Percentiles rank a stretch among this genome's conserved stretches.
phyloP scores from a whole-genome alignment of 73 alveolate genomes.

The Symbiodinium pilosum region DNA sequence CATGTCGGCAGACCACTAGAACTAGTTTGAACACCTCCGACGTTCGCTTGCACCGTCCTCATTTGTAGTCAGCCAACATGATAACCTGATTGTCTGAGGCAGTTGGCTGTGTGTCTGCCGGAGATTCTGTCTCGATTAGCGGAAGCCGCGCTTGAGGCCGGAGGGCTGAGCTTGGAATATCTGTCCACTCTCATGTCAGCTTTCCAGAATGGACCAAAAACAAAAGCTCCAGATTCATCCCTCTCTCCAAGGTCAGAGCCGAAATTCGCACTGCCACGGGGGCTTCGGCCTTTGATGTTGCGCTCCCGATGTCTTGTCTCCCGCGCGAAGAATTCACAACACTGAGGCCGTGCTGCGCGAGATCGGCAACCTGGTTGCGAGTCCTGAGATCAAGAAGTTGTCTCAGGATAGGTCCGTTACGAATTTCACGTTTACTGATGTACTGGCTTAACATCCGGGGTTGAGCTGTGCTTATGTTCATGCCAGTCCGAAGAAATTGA shows the following conservation, averaged over 20 bases:
- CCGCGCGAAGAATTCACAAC: not conserved
- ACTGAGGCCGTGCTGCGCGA: conserved; percentile 81
- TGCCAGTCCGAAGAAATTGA: too few species aligned
- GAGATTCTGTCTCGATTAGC: conserved; percentile 64
- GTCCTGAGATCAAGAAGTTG: conserved; percentile 94
- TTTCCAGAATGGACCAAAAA: too few species aligned
- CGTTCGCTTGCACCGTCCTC: not conserved
- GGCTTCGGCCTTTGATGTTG: not conserved
- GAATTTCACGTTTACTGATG: too few species aligned
- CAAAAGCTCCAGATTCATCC: too few species aligned
- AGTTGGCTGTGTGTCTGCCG: conserved; percentile 80
- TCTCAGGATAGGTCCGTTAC: conserved; percentile 81
- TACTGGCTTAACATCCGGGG: too few species aligned
- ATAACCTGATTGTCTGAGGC: too few species aligned
- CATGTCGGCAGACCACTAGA: not conserved
- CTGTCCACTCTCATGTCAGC: too few species aligned
- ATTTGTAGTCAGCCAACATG: conserved; percentile 42
- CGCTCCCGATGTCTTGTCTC: too few species aligned
- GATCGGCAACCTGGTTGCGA: conserved; percentile 82
- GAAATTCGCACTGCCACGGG: conserved; percentile 81
- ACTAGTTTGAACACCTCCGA: not conserved
- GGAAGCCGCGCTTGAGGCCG: conserved; percentile 89
- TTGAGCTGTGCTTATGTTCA: too few species aligned
- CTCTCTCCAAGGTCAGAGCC: conserved; percentile 39
- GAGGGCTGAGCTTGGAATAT: too few species aligned